Evolutionary conservation across 2,329 filamentous ascomycete genomes (phyloP), one percentile per base, ranked within the genome.

Genomic region (Sphaerostilbella broomeana): DNA sequence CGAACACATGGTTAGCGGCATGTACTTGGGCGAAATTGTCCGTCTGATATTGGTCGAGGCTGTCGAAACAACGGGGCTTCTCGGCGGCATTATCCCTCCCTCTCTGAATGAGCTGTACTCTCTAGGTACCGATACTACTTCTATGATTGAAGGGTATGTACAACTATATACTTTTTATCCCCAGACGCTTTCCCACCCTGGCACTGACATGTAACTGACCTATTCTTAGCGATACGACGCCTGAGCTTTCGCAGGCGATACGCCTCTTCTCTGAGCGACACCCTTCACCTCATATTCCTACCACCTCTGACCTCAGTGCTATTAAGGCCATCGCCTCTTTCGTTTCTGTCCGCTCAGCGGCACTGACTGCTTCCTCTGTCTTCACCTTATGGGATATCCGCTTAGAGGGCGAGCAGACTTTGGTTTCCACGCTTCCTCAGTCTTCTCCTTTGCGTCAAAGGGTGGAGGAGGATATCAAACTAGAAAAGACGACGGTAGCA

Each of bases 11-110:
- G 72, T 81, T 28, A 76, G 76, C 49, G 80, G 80, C 24, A 77
- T 73, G 51, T 84, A 84, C 52, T 60, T 84, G 3, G 80, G 80
- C 33, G 80, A 84, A 57, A 71, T 84, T 32, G 75, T 69, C 48
- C 68, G 80, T 13, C 57, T 77, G 10, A 68, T 70, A 0, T 60
- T 81, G 29, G 46, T 79, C 16, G 79, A 83, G 45, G 77, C 76
- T 0, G 69, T 81, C 33, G 60, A 69, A 40, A 67, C 64, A 0
- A 67, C 70, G 0, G 74, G 70, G 0, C 48, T 79, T 1, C 67
- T 81, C 32, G 75, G 73, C 2, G 77, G 77, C 8, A 55, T 73
- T 5, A 57, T 80, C 8, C 77, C 79, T 9, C 57, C 68, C 3
- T 75, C 70, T 2, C 56, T 82, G 30, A 54, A 58, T 22, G 57